These are phyloP conservation scores for Candida ovalis DNA, from an alignment of 805 yeast genomes.

Conservation along the genomic window DNA sequence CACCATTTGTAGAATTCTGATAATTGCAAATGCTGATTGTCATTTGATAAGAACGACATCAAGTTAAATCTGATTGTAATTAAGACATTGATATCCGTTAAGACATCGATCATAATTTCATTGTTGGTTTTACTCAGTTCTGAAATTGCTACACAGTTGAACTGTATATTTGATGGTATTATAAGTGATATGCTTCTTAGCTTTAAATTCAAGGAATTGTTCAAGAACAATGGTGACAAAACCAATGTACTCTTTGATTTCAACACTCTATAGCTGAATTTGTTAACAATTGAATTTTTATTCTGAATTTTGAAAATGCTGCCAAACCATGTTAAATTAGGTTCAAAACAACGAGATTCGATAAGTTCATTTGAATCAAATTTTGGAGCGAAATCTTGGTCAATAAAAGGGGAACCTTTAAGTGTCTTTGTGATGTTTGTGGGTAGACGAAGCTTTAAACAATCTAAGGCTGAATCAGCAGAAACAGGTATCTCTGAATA, in stretches of 20 bases:
- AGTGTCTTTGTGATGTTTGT: constrained; percentile 12
- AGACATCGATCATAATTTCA: constrained; percentile 45
- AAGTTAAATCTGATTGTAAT: constrained; percentile 45
- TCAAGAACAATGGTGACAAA: constrained; percentile 38
- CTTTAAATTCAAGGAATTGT: constrained; percentile 32
- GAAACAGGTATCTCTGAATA: constrained; percentile 11
- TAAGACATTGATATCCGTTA: constrained; percentile 49
- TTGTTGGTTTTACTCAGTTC: constrained; percentile 25
- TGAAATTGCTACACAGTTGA: constrained; percentile 35
- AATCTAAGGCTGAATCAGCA: constrained; percentile 7
- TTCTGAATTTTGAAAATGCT: constrained; percentile 7
- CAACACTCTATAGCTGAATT: constrained; percentile 13
- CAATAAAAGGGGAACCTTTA: constrained; percentile 4
- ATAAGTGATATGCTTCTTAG: constrained; percentile 36
- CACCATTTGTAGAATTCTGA: constrained; percentile 54
- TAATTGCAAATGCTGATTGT: constrained; percentile 2
- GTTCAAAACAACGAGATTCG: background rate
- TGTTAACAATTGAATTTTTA: constrained; percentile 12
- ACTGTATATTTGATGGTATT: constrained; percentile 35
- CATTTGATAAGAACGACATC: constrained; percentile 37
- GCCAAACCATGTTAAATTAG: constrained; percentile 12
- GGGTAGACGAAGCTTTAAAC: constrained; percentile 5
- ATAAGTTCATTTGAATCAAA: background rate
- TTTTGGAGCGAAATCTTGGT: constrained; percentile 2
- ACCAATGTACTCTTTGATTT: constrained; percentile 8